Evolutionary conservation across 2,329 filamentous ascomycete genomes (phyloP), one percentile per base, ranked within the genome.

Genomic region (Lasiodiplodia sp.): DNA sequence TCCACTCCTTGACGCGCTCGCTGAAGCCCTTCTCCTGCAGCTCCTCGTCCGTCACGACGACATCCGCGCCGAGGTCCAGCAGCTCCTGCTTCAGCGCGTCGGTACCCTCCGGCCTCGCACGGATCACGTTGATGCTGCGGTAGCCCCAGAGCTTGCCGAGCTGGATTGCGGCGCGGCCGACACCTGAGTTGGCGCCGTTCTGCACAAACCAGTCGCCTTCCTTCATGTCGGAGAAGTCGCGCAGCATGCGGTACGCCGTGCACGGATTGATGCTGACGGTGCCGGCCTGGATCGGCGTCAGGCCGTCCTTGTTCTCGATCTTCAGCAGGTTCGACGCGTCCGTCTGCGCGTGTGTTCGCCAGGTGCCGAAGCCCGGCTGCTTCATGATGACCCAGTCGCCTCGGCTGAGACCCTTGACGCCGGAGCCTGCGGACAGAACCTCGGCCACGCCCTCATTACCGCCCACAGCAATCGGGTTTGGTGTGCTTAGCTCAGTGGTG

Each of bases 371-470:
- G 6, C 92, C 91, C 0, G 93, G 92, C 60, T 84, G 83, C 68
- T 91, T 91, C 80, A 96, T 95, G 71, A 98, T 92, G 10, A 97
- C 95, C 94, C 96, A 98, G 79, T 99, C 95, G 69, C 95, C 96
- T 73, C 87, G 90, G 25, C 84, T 77, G 28, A 97, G 82, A 12
- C 85, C 86, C 72, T 87, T 88, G 25, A 87, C 87, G 38, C 82
- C 82, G 0, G 87, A 85, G 1, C 93, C 91, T 1, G 88, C 83
- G 1, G 90, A 86, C 25, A 93, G 82, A n/a, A 98, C 91, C 80
- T 98, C 93, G 73, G 97, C 97, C 51, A 95, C 93, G 57, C 92
- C 96, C 80, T 99, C 96, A 78, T 97, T 98, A 31, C 94, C 94
- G 1, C 89, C 91, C 1, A 96, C 88, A 1, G 93, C 92, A 8